These are phyloP conservation scores for Chamaenerion angustifolium DNA, from an alignment of 345 rosid genomes.

Conservation along the genomic window DNA sequence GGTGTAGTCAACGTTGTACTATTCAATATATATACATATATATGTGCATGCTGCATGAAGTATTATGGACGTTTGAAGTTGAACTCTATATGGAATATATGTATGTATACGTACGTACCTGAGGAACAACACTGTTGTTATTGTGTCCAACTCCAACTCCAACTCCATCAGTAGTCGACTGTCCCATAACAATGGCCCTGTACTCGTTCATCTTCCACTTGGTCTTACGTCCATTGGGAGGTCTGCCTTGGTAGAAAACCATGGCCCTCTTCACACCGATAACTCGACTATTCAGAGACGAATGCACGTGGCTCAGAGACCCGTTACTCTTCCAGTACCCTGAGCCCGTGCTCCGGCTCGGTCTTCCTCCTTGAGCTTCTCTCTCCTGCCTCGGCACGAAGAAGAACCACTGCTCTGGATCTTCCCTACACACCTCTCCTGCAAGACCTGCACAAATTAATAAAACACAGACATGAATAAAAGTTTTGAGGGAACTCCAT, in stretches of 20 bases:
- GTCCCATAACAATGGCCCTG: slow-evolving; percentile 24
- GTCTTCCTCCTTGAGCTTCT: slow-evolving; percentile 75
- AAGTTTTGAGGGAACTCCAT: background rate
- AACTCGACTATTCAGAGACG: slow-evolving; percentile 34
- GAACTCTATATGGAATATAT: background rate
- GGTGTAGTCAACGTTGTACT: background rate
- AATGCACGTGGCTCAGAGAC: slow-evolving; percentile 60
- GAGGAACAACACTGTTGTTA: background rate
- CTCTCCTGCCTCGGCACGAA: slow-evolving; percentile 63
- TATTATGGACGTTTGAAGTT: no score
- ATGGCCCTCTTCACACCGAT: slow-evolving; percentile 78
- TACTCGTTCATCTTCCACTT: slow-evolving; percentile 94
- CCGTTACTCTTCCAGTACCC: slow-evolving; percentile 98
- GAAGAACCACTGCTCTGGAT: slow-evolving; percentile 89
- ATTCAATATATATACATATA: background rate
- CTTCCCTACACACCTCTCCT: slow-evolving; percentile 48
- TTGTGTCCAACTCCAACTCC: no score
- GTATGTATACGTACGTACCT: background rate
- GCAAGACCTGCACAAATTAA: slow-evolving; percentile 34
- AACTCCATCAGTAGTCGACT: no score
- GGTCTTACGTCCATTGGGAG: slow-evolving; percentile 64
- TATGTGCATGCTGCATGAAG: background rate
- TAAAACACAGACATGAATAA: background rate
- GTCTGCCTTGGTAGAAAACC: slow-evolving; percentile 74
- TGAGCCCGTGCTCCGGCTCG: slow-evolving; percentile 48